Percentiles rank a stretch among this genome's conserved stretches.
Evolutionary conservation across 129 eudicot genomes (phyloP).

Genomic region (Silybum marianum): DNA sequence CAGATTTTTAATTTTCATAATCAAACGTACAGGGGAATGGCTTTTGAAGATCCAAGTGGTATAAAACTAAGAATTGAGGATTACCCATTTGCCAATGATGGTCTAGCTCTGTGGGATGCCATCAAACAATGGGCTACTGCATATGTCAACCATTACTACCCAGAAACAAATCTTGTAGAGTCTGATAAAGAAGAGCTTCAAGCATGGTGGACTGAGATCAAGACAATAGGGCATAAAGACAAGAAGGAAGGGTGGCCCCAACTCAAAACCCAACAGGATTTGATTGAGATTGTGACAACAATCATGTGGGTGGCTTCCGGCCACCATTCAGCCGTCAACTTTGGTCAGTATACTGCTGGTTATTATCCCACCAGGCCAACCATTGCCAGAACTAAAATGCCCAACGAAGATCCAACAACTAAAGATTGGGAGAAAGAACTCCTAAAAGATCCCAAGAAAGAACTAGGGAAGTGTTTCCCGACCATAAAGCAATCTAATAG

Average conservation of each 20-base stretch:
- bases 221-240: slow-evolving; percentile 46
- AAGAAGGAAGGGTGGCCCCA: slow-evolving; percentile 59
- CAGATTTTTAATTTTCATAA: not conserved
- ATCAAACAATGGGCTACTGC: slow-evolving; percentile 43
- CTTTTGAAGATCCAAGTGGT: slow-evolving; percentile 44
- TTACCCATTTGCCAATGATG: slow-evolving; percentile 57
- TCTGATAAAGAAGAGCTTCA: slow-evolving; percentile 41
- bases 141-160: slow-evolving; percentile 40
- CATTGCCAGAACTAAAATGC: slow-evolving; percentile 40
- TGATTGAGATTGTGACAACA: slow-evolving; percentile 24
- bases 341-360: slow-evolving; percentile 49
- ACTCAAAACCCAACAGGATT: slow-evolving; percentile 31
- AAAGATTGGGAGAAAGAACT: slow-evolving; percentile 27
- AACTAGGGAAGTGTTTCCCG: slow-evolving; percentile 21
- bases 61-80: slow-evolving; percentile 39
- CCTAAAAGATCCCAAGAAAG: slow-evolving; percentile 12
- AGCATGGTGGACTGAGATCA: slow-evolving; percentile 58
- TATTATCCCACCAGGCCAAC: slow-evolving; percentile 27
- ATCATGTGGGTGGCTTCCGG: slow-evolving; percentile 41
- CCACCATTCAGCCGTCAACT: slow-evolving; percentile 57
- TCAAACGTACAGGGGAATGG: slow-evolving; percentile 54
- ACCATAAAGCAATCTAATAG: slow-evolving; percentile 20
- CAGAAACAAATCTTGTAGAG: slow-evolving; percentile 27
- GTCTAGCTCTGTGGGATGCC: slow-evolving; percentile 49
- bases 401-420: slow-evolving; percentile 32